Base-by-base conservation (phyloP, 805 yeast species). In the Yamadazyma akitaensis region DNA sequence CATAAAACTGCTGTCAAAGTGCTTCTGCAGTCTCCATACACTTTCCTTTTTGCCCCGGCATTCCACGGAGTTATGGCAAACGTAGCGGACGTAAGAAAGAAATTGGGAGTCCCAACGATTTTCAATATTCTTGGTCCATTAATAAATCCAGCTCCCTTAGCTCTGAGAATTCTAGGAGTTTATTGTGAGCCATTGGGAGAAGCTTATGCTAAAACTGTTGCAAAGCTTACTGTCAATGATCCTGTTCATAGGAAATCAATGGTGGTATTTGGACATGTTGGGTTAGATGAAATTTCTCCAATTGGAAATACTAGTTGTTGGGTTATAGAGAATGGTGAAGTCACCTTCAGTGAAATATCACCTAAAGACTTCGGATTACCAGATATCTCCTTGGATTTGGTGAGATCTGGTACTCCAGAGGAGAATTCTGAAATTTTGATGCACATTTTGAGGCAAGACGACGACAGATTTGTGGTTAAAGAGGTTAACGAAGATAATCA, bases 111-210 rank as follows among this genome's bases (percentile, higher is more conserved):
- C 10, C 98, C 98, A 2, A 85, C 98, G 1, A 88, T 94, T 19
- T 94, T 94, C 76, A 94, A 94, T 64, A 83, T 94, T 11, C 68
- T 94, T 49, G 99, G 99, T 0, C 99, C 99, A 1, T 68, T 94
- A 50, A 72, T 94, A 52, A 95, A 94, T 70, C 99, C 99, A 2
- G 88, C 88, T 8, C 90, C 90, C 1, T 64, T 81, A 36, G 76
- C 77, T 51, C 86, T 94, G 5, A 76, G 98, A 53, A 82, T 94
- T 13, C 73, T 94, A 38, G 99, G 99, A 37, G 99, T 94, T 1
- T 89, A 87, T 65, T 74, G 89, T 16, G 86, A 86, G 54, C 69
- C 69, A 7, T 66, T 94, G 51, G 99, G 98, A 4, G 80, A 76
- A 50, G 84, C 86, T 10, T 94, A 86, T 58, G 97, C 97, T 4